A percentile compares a stretch with the other conserved stretches of the same genome.
phyloP scores from a whole-genome alignment of 306 rosid genomes.

The Heteromeles arbutifolia region DNA sequence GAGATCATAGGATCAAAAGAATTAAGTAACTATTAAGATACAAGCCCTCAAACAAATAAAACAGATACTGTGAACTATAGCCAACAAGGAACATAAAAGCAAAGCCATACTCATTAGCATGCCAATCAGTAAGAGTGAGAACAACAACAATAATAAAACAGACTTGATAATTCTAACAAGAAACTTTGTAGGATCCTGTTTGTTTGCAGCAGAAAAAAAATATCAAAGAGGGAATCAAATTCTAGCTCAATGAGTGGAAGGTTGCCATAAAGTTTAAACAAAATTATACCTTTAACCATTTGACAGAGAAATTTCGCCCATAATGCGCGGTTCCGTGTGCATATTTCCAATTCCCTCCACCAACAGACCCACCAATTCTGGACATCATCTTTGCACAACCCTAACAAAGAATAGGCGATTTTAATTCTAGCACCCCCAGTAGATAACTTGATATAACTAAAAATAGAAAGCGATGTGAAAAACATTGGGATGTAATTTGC shows the following conservation, averaged over 20 bases:
- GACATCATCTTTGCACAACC: slow-evolving; percentile 99
- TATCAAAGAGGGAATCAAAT: neutral
- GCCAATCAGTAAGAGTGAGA: neutral
- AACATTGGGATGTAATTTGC: neutral
- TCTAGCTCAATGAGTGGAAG: neutral
- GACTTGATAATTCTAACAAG: neutral
- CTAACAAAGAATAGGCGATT: slow-evolving; percentile 36
- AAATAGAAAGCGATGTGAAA: neutral
- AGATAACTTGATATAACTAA: neutral
- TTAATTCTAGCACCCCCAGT: slow-evolving; percentile 6
- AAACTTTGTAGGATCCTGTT: neutral
- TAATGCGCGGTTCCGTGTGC: slow-evolving; percentile 99
- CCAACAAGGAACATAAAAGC: neutral
- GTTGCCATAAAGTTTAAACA: neutral
- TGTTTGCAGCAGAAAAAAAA: neutral
- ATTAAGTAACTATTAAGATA: neutral
- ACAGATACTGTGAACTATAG: neutral
- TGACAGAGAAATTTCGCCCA: slow-evolving; percentile 87
- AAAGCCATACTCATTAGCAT: neutral
- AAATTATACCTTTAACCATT: slow-evolving; percentile 81
- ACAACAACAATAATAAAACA: neutral
- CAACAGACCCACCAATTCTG: slow-evolving; percentile 91
- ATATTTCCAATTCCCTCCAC: slow-evolving; percentile 99
- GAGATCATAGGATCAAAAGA: neutral
- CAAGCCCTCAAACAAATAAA: neutral